Base-by-base conservation (phyloP, 1,139 yeast species). In the Candida albicans region DNA sequence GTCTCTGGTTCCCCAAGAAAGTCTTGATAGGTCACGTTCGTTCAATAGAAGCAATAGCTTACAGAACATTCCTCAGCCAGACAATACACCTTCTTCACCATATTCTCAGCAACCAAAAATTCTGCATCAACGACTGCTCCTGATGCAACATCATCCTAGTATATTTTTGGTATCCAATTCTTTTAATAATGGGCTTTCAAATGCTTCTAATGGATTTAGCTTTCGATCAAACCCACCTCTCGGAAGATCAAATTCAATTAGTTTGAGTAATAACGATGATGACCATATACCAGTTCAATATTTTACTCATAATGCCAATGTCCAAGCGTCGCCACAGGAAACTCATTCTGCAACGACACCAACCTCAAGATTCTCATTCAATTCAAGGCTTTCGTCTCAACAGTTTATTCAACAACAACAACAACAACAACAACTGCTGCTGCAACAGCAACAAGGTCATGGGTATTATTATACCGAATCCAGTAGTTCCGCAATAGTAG, bases 401-500 rank as follows among this genome's bases (percentile, higher is more conserved):
- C 27, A 33, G 26, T 47, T 33, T 40, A 13, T 15, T 4, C 32
- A 43, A 28, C 43, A 35, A 30, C 35, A 34, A 14, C 38, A 39
- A 11, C 31, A 4, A 8, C 45, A 25, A 31, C 35, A 15, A 13
- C 41, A 28, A 34, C 41, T 13, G 10, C 42, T 7, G 33, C 35
- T 30, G 26, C 40, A 25, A 26, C 40, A 13, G n/a, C 31, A 33
- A 7, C 29, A 37, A 25, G 12, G 18, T 11, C 31, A 31, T 25
- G 35, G 40, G 13, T 36, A 11, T n/a, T 42, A 51, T 50, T 30
- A 52, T 47, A 42, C 45, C 2, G 46, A 63, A 37, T 74, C 68
- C 37, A 78, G 77, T 0, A 60, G 72, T 9, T 69, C 70, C 36
- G 79, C 77, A 0, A 61, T 73, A 9, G 56, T 54, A 9, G 67